Percentiles rank a stretch among this genome's conserved stretches.
Conservation (phyloP, 352 stramenopile species). For the Pythium apleroticum region DNA sequence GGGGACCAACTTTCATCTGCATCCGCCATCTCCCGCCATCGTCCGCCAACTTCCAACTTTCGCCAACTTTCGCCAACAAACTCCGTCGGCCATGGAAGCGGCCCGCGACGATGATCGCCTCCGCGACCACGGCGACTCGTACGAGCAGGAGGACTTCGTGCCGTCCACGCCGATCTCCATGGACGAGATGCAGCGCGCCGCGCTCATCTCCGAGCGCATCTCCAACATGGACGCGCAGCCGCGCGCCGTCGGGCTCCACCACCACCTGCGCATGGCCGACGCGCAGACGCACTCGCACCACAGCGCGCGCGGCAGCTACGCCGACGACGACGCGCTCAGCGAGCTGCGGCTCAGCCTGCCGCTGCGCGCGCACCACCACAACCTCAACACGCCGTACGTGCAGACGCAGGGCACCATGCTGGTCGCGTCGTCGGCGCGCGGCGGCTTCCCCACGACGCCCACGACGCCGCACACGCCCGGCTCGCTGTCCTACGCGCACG, state of each 20-base stretch:
- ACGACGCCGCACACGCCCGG: constrained; percentile 23
- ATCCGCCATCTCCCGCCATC: not conserved
- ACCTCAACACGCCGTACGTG: constrained; percentile 26
- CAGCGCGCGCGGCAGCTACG: constrained; percentile 10
- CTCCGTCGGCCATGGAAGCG: not conserved
- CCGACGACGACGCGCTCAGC: not conserved
- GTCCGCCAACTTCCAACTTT: not conserved
- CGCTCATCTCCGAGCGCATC: constrained; percentile 30
- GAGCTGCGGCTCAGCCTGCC: not conserved
- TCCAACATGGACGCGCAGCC: constrained; percentile 23
- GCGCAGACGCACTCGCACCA: constrained; percentile 7
- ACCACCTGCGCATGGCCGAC: constrained; percentile 17
- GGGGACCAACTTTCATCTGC: not conserved
- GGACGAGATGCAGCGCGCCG: constrained; percentile 28
- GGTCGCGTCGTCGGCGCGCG: constrained; percentile 10
- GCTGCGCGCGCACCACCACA: constrained; percentile 13
- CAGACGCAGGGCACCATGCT: constrained; percentile 23
- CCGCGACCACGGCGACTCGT: constrained; percentile 5
- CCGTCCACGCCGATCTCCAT: constrained; percentile 25
- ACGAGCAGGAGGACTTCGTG: constrained; percentile 25
- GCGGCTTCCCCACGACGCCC: constrained; percentile 7
- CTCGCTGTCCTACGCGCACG: not conserved
- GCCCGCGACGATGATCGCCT: not conserved
- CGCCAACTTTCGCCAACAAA: not conserved
- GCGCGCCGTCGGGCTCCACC: constrained; percentile 21